Base-by-base conservation (phyloP, 2,329 filamentous ascomycete genomes). In the Lasiodiplodia theobromae region DNA sequence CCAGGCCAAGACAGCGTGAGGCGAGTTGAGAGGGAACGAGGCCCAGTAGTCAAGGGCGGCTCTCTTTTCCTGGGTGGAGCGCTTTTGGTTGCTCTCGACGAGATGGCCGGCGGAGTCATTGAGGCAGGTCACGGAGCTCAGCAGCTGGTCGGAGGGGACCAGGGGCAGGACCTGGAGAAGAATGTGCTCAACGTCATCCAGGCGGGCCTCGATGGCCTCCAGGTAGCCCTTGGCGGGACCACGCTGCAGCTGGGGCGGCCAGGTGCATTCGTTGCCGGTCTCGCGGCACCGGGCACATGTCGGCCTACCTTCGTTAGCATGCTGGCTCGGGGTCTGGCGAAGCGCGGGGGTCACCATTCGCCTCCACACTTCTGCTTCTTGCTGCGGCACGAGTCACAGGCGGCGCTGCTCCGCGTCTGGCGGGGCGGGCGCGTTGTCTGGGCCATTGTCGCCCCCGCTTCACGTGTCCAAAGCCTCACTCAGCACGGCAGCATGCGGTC, bases 301-400 rank as follows among this genome's bases (percentile, higher is more conserved):
- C 8, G 67, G 67, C 67, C 67, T 68, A 28, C 18, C 8, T 28
- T n/a, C 14, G 21, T 67, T 37, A 68, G 66, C 66, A 16, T 44
- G 16, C 23, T 28, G 31, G 4, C n/a, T 6, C 4, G 40, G 47
- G 51, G 52, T 12, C 25, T 25, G 51, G 34, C 21, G 67, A 12
- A 12, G 38, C 37, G 25, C 12, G 57, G 58, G 14, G 49, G 31
- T 65, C 60, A 68, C 67, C 67, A 68, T 65, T 68, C 67, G 51
- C 67, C 67, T 44, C 67, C 67, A 51, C 67, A 68, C 52, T 68
- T 68, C 47, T 68, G 67, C 40, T 68, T 68, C 51, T 58, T 64
- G 51, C 58, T 64, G 31, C 67, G 67, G 54, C 67, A 68, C 25
- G 51, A 56, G 67, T 68, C 67, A 16, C 67, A 68, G 21, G 67